These are phyloP conservation scores for Elsinoe perseae DNA, from an alignment of 2,329 filamentous ascomycete species.

Conservation along the genomic window DNA sequence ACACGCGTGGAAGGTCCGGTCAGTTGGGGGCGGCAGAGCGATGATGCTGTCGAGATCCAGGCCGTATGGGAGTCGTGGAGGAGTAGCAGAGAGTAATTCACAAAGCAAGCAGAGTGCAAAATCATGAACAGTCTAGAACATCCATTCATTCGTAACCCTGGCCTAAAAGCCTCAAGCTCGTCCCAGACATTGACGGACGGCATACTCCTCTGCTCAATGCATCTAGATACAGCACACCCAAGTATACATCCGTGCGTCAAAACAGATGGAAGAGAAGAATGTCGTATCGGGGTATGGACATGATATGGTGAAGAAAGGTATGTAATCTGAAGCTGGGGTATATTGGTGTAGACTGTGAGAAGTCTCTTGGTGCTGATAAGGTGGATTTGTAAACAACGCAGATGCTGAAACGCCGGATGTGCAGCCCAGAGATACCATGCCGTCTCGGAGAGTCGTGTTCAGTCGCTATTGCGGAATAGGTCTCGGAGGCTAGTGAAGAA, in stretches of 20 bases:
- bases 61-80: too few relatives aligned
- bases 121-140: not conserved
- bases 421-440: too few relatives aligned
- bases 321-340: slow-evolving; percentile 12
- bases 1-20: too few relatives aligned
- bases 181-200: not conserved
- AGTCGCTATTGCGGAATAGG: not conserved
- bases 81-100: not conserved
- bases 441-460: not conserved
- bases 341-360: slow-evolving; percentile 10
- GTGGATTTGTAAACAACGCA: not conserved
- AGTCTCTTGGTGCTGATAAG: not conserved
- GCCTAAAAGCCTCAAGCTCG: slow-evolving; percentile 4
- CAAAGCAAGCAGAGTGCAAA: not conserved
- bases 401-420: not conserved
- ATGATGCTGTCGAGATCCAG: too few relatives aligned
- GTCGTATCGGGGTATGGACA: slow-evolving; percentile 5
- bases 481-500: not conserved
- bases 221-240: not conserved
- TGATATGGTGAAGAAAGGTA: not conserved
- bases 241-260: not conserved
- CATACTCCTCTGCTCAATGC: not conserved
- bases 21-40: too few relatives aligned
- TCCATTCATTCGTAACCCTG: slow-evolving; percentile 1
- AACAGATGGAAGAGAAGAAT: not conserved